Percentiles rank a stretch among this genome's conserved stretches.
These are phyloP conservation scores for Brassica cretica DNA, from an alignment of 345 rosid species.

Conservation along the genomic window DNA sequence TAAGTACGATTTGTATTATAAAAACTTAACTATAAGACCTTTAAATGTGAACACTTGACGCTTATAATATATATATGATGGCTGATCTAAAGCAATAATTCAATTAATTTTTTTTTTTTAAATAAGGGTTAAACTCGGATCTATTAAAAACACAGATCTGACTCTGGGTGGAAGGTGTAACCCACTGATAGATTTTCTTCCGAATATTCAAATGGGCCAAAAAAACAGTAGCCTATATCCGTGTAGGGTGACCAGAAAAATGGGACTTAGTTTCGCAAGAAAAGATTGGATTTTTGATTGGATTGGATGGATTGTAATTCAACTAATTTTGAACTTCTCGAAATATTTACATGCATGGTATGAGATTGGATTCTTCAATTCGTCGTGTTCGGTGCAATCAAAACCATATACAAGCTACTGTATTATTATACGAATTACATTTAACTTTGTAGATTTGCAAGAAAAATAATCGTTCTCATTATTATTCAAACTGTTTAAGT, in stretches of 20 bases:
- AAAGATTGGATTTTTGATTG: no score
- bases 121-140: no score
- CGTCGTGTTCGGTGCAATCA: not conserved
- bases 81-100: not conserved
- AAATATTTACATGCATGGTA: no score
- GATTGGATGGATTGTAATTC: not conserved
- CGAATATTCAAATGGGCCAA: no score
- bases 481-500: not conserved
- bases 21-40: not conserved
- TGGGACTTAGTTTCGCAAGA: no score
- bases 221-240: no score
- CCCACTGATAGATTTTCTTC: no score
- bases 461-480: not conserved
- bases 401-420: not conserved
- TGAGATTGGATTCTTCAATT: not conserved
- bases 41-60: conserved; percentile 34
- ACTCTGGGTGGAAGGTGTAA: no score
- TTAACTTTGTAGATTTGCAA: not conserved
- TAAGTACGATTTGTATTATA: conserved; percentile 7
- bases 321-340: no score
- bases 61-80: not conserved
- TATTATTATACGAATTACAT: not conserved
- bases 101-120: not conserved
- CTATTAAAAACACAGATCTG: no score
- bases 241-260: no score